Evolutionary conservation across 306 rosid species (phyloP).

Genomic region (Corylus americana): DNA sequence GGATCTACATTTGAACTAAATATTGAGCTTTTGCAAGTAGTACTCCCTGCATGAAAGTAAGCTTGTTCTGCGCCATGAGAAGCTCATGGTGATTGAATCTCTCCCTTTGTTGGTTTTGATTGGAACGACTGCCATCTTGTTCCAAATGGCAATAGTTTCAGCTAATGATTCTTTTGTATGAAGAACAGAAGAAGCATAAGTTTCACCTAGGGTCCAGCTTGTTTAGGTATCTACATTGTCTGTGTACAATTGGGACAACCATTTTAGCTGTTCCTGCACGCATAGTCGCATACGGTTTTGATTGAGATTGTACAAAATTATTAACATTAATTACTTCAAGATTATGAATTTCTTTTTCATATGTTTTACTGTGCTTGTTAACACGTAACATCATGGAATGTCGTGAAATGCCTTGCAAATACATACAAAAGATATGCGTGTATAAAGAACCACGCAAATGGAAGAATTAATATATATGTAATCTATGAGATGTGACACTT

Average conservation of each 20-base stretch:
- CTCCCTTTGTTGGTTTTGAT: not conserved
- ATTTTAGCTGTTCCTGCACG: not conserved
- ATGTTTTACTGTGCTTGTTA: not conserved
- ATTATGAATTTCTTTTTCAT: not conserved
- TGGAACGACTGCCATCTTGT: not conserved
- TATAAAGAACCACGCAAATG: no score
- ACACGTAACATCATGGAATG: no score
- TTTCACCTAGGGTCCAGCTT: not conserved
- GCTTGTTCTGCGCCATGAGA: conserved; percentile 16
- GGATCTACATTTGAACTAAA: conserved; percentile 89
- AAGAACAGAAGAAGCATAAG: not conserved
- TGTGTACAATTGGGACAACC: not conserved
- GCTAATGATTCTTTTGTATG: not conserved
- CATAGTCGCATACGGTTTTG: not conserved
- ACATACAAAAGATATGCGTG: no score
- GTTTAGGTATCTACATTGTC: not conserved
- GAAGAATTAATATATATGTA: no score
- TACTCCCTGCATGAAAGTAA: conserved; percentile 44
- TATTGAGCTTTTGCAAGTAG: conserved; percentile 74
- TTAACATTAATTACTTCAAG: not conserved
- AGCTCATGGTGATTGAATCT: conserved; percentile 4
- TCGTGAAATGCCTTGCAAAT: no score
- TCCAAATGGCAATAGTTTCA: not conserved
- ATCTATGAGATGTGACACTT: no score
- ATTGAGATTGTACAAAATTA: not conserved